Evolutionary conservation across 2,329 filamentous ascomycete genomes (phyloP), one percentile per base, ranked within the genome.

Genomic region (Neofusicoccum parvum): DNA sequence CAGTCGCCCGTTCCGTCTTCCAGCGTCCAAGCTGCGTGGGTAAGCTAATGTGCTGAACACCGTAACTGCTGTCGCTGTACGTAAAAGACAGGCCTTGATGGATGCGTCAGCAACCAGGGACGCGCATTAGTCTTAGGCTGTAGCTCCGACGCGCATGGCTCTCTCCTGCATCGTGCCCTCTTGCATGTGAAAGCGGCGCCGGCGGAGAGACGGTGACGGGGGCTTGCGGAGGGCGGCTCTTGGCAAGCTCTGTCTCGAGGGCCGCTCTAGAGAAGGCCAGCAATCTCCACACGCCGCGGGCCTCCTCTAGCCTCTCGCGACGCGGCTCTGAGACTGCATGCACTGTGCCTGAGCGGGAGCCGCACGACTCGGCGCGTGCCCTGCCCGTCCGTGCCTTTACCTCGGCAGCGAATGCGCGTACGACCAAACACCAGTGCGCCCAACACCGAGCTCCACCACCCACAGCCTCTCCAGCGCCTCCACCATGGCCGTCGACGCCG

Each of bases 401-500:
- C 62, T 64, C 62, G 62, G 62, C 62, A 56, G 17, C 62, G 17
- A 39, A 4, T 11, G 14, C 37, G 14, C 27, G 27, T 32, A 32
- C 27, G 27, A 32, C 27, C 46, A 5, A 27, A 27, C 37, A 53
- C 27, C 27, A 20, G 34, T 43, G 17, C 20, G 20, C 36, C 23
- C 56, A 48, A n/a, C 56, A 11, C 56, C 50, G 50, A 64, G 62
- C 62, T 64, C 41, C 41, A 27, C 20, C 62, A 17, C 15, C 50
- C 27, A 50, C 32, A 27, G 46, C 41, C 41, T 20, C 36, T 36
- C 9, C 46, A 14, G 12, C 60, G 32, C 36, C 37, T 17, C 17
- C 46, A 58, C 51, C 63, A 65, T 65, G 63, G 63, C 53, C 36
- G 63, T 59, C 41, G 45, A 65, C 36, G 63, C 51, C 36, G 36